A percentile compares a stretch with the other conserved stretches of the same genome.
These are phyloP conservation scores for Fusarium sp. DNA, from an alignment of 2,329 filamentous ascomycete species.

Conservation along the genomic window DNA sequence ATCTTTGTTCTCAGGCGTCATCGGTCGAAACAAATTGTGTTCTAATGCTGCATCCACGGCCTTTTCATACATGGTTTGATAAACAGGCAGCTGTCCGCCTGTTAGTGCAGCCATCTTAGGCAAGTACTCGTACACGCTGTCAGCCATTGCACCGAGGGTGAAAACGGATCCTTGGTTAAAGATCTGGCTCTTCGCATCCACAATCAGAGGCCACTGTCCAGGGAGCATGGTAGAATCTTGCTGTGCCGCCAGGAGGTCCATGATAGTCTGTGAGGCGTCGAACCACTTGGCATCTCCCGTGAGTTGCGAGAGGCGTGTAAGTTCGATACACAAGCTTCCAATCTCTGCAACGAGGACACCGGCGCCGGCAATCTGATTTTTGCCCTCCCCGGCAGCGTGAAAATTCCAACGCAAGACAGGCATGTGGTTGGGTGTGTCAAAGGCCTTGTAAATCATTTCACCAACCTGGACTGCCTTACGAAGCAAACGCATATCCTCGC, in stretches of 20 bases:
- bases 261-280: conserved; percentile 74
- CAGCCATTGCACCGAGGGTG: conserved; percentile 59
- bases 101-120: conserved; percentile 84
- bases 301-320: conserved; percentile 77
- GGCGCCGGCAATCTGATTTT: conserved; percentile 42
- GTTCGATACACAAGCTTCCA: conserved; percentile 76
- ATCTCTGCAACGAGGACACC: conserved; percentile 57
- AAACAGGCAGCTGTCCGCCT: conserved; percentile 63
- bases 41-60: conserved; percentile 65
- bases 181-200: conserved; percentile 35
- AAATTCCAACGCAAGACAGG: conserved; percentile 63
- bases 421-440: conserved; percentile 75
- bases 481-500: conserved; percentile 63
- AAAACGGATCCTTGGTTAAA: conserved; percentile 49
- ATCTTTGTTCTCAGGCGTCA: conserved; percentile 61
- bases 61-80: conserved; percentile 64
- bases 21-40: conserved; percentile 70
- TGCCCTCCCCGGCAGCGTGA: conserved; percentile 45
- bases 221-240: conserved; percentile 74
- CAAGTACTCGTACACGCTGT: conserved; percentile 80
- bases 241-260: conserved; percentile 69
- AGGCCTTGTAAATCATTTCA: conserved; percentile 71
- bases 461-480: conserved; percentile 70
- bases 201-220: conserved; percentile 72
- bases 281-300: conserved; percentile 79